Evolutionary conservation across 2,329 filamentous ascomycete genomes (phyloP), one percentile per base, ranked within the genome.

Genomic region (Pestalotiopsis sp.): DNA sequence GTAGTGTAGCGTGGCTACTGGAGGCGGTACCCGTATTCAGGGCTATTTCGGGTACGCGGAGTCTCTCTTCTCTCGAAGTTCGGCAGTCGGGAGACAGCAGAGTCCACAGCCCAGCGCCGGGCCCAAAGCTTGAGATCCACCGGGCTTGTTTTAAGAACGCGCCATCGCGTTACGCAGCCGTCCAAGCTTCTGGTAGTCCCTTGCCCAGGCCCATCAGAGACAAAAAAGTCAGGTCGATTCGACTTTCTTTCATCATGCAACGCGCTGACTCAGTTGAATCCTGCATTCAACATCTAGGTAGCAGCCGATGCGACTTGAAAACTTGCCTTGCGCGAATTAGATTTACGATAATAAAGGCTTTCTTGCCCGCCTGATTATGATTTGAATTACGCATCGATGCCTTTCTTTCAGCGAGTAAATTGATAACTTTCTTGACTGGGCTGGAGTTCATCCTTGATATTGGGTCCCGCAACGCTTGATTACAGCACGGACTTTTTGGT

Each of bases 81-180:
- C 59, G 59, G 59, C 36, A 61, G 59, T 61, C 31, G 59, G 36
- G 31, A 27, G 13, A 39, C 9, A 31, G 6, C 27, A 31, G 31
- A 61, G 23, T 27, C 25, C 57, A 59, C n/a, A 27, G 25, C 11
- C 27, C 27, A 27, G 23, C 27, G 6, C 23, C n/a, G 9, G 38
- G 31, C 31, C n/a, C 17, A 64, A 52, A 64, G 38, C 61, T 64
- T 64, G 25, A 49, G 36, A 64, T 52, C 61, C 61, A 64, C 61
- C 39, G 11, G 27, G 17, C 38, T 52, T 25, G 38, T 64, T 52
- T 64, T 52, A 52, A 61, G 61, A 64, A 64, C 61, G 61, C 61
- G 61, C 61, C 61, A 64, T 49, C 39, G 27, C 36, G 59, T 61
- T 61, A 61, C 59, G 59, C 36, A 61, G 31, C 59, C 23, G 23